Conservation (phyloP, 2,329 filamentous ascomycete genomes). For the Torrubiella hemipterigena region DNA sequence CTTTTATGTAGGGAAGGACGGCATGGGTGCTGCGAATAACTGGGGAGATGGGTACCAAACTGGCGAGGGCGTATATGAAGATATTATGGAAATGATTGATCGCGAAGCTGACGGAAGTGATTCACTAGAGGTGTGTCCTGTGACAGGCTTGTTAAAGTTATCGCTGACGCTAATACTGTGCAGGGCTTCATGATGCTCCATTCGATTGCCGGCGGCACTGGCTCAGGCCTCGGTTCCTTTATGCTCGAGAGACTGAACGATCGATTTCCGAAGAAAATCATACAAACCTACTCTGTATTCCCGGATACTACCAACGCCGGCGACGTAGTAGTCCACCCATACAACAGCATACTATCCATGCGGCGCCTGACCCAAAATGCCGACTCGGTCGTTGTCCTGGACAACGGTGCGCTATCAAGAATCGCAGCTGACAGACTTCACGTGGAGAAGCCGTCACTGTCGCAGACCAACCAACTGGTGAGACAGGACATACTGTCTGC, state of each 20-base stretch:
- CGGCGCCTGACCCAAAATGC: constrained; percentile 87
- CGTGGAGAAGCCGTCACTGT: constrained; percentile 88
- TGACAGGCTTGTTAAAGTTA: background rate
- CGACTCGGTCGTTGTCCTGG: constrained; percentile 92
- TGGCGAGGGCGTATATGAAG: constrained; percentile 83
- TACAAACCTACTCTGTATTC: constrained; percentile 98
- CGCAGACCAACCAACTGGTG: constrained; percentile 93
- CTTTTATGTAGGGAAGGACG: constrained; percentile 92
- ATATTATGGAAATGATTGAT: constrained; percentile 99
- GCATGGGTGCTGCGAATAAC: constrained; percentile 90
- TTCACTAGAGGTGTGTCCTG: constrained; percentile 63
- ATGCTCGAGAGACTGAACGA: constrained; percentile 93
- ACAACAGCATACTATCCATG: constrained; percentile 93
- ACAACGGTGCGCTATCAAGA: constrained; percentile 85
- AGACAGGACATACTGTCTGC: constrained; percentile 8
- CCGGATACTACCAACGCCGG: constrained; percentile 79
- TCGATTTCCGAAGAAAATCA: constrained; percentile 95
- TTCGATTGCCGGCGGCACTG: constrained; percentile 93
- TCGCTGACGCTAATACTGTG: background rate
- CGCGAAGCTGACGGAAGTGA: constrained; percentile 96
- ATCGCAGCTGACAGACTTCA: constrained; percentile 93
- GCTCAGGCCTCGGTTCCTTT: constrained; percentile 90
- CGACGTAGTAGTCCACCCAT: constrained; percentile 94
- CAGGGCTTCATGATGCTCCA: constrained; percentile 97
- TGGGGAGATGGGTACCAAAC: constrained; percentile 96